Conservation (phyloP, 176 grass and related monocot genomes). For the Phragmites australis region DNA sequence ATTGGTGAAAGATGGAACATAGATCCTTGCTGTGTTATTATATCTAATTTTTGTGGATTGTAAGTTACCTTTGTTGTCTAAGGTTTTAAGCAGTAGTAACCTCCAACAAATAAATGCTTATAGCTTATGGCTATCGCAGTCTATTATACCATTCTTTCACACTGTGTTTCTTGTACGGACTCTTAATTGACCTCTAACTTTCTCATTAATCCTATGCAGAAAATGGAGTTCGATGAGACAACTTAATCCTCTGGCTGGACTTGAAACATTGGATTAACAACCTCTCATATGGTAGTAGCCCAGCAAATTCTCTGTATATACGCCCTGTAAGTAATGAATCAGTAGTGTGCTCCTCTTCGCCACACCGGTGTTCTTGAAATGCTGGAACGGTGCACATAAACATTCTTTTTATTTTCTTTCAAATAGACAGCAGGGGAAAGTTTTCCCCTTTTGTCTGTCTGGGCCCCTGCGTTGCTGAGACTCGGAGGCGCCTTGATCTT, state of each 20-base stretch:
- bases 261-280: slow-evolving; percentile 21
- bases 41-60: neutral
- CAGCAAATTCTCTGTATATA: slow-evolving; percentile 42
- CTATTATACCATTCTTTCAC: neutral
- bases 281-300: neutral
- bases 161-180: neutral
- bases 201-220: slow-evolving; percentile 28
- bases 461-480: slow-evolving; percentile 10
- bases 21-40: neutral
- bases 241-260: slow-evolving; percentile 21
- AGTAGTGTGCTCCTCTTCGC: slow-evolving; percentile 10
- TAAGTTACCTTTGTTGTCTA: neutral
- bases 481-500: slow-evolving; percentile 9
- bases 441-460: neutral
- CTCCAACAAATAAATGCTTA: neutral
- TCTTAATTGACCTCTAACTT: neutral
- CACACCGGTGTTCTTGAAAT: slow-evolving; percentile 27
- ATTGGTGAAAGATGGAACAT: neutral
- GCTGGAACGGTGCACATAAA: slow-evolving; percentile 38
- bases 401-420: slow-evolving; percentile 41
- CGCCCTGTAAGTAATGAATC: slow-evolving; percentile 41
- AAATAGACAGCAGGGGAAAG: slow-evolving; percentile 22
- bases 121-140: neutral
- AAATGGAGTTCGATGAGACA: slow-evolving; percentile 58
- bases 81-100: slow-evolving; percentile 7